These are phyloP conservation scores for Fusarium pseudocircinatum DNA, from an alignment of 2,329 filamentous ascomycete genomes.

Conservation along the genomic window DNA sequence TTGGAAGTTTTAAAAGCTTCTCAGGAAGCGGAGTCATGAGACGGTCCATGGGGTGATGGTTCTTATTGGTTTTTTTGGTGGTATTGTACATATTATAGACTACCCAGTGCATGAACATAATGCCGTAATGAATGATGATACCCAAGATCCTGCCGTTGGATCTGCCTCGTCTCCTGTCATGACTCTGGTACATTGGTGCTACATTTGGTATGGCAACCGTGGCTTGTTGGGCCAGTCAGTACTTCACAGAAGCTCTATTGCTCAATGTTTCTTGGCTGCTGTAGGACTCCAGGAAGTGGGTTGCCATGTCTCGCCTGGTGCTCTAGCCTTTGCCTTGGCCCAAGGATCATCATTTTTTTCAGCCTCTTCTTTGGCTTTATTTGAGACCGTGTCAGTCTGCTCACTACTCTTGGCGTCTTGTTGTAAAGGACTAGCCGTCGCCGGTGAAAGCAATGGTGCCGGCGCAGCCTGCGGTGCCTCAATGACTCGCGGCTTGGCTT, in stretches of 20 bases:
- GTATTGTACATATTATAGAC: conserved; percentile 37
- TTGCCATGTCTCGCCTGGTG: conserved; percentile 73
- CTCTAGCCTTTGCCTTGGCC: conserved; percentile 58
- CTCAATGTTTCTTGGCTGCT: conserved; percentile 46
- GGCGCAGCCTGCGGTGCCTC: conserved; percentile 46
- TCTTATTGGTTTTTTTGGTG: conserved; percentile 1
- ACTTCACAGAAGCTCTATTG: not conserved
- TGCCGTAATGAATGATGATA: conserved; percentile 40
- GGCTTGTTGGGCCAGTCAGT: not conserved
- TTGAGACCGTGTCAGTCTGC: not conserved
- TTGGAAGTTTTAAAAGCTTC: conserved; percentile 48
- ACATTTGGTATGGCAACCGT: not conserved
- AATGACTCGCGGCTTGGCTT: conserved; percentile 63
- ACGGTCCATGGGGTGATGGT: not conserved
- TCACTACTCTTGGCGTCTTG: conserved; percentile 10
- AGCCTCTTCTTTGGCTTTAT: conserved; percentile 4
- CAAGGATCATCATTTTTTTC: conserved; percentile 61
- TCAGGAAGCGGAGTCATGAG: conserved; percentile 25
- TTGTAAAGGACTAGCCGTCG: not conserved
- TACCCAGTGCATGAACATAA: conserved; percentile 37
- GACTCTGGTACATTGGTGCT: conserved; percentile 27
- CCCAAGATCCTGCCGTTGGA: not conserved
- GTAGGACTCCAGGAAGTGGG: conserved; percentile 69
- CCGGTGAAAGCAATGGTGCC: conserved; percentile 30
- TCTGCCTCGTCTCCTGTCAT: not conserved